These are phyloP conservation scores for Gonium pectorale DNA, from an alignment of 139 green algal genomes.

Conservation along the genomic window DNA sequence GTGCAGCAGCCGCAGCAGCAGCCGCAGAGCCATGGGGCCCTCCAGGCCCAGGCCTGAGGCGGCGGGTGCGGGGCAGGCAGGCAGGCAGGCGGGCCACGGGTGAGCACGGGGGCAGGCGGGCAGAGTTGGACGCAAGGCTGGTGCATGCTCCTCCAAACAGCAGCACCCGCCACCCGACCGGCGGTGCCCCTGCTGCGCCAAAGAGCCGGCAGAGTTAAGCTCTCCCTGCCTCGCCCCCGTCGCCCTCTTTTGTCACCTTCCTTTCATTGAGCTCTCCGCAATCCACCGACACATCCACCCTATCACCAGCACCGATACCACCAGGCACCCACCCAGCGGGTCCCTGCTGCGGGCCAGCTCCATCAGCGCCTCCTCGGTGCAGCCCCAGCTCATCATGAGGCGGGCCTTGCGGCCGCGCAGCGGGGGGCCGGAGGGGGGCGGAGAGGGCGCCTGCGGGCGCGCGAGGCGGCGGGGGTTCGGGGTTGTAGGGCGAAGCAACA, in stretches of 20 bases:
- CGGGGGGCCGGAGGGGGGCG: background rate
- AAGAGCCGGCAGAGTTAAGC: too few relatives aligned
- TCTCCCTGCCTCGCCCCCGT: too few relatives aligned
- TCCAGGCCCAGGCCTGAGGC: conserved; percentile 47
- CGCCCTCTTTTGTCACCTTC: too few relatives aligned
- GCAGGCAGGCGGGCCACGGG: background rate
- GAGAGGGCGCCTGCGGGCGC: conserved; percentile 2
- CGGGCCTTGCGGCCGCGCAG: conserved; percentile 41
- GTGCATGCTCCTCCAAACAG: too few relatives aligned
- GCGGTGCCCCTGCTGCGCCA: too few relatives aligned
- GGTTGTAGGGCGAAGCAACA: too few relatives aligned
- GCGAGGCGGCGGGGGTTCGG: background rate
- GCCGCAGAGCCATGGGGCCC: conserved; percentile 52
- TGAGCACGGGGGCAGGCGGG: background rate
- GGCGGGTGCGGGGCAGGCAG: background rate
- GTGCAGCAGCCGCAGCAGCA: conserved; percentile 61
- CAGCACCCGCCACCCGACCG: too few relatives aligned
- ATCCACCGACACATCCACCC: too few relatives aligned
- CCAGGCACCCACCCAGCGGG: conserved; percentile 43
- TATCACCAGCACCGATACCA: too few relatives aligned
- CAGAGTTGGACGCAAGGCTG: background rate
- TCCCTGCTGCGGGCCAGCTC: conserved; percentile 49
- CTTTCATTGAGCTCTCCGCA: too few relatives aligned
- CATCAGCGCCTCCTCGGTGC: conserved; percentile 62
- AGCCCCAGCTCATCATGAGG: conserved; percentile 60